Conservation (phyloP, 768 basidiomycete species). For the Boletellus emodensis region DNA sequence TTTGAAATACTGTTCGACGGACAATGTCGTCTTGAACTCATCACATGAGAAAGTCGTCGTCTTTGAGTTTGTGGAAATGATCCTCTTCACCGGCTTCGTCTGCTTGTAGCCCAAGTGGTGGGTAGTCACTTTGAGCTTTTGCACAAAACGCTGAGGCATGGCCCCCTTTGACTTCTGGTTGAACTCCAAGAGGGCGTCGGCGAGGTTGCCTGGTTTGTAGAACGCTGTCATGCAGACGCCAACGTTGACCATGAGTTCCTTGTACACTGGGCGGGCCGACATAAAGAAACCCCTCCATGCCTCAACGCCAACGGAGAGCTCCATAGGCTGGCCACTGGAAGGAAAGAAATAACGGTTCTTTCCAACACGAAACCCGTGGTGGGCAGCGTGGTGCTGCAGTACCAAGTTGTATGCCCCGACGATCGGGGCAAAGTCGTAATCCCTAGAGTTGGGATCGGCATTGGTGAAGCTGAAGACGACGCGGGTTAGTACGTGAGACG, state of each 20-base stretch:
- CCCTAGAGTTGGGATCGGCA: conserved; percentile 35
- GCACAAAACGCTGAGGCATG: conserved; percentile 45
- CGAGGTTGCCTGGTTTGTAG: conserved; percentile 58
- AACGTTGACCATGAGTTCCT: conserved; percentile 50
- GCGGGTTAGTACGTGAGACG: background rate
- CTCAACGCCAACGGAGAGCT: conserved; percentile 37
- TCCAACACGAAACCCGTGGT: conserved; percentile 45
- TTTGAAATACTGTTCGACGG: conserved; percentile 62
- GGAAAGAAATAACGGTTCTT: conserved; percentile 51
- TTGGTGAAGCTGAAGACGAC: conserved; percentile 34
- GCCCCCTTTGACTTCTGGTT: conserved; percentile 36
- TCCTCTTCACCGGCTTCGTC: conserved; percentile 44
- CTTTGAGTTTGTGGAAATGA: conserved; percentile 39
- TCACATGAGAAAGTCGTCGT: conserved; percentile 52
- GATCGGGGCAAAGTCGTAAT: conserved; percentile 41
- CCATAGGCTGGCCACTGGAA: conserved; percentile 18
- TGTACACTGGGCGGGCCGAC: conserved; percentile 46
- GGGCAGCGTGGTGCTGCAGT: conserved; percentile 40
- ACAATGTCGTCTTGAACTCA: conserved; percentile 50
- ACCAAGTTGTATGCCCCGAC: conserved; percentile 47
- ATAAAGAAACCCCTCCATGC: conserved; percentile 50
- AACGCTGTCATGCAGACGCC: conserved; percentile 54
- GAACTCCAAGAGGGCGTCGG: conserved; percentile 53
- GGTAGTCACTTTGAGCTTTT: conserved; percentile 55
- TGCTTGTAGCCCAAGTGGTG: conserved; percentile 50